Conservation (phyloP, 1,284 basidiomycete species). For the Phaffia rhodozyma region DNA sequence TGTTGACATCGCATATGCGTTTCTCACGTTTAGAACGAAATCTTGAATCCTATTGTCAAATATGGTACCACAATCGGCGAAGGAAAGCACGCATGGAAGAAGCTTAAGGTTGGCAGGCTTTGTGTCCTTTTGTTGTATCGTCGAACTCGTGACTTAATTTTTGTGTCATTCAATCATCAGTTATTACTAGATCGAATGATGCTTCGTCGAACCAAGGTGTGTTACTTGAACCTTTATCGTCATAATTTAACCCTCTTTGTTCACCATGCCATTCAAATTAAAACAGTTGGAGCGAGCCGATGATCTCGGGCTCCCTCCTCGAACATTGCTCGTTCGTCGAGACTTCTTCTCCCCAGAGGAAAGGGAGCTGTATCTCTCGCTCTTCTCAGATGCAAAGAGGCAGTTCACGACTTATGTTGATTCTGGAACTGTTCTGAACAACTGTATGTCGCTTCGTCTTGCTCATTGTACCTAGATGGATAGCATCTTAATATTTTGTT, state of each 20-base stretch:
- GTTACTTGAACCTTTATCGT: not conserved
- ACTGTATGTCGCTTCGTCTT: constrained; percentile 41
- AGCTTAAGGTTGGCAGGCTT: constrained; percentile 45
- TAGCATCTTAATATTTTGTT: too few species aligned
- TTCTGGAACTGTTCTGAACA: constrained; percentile 81
- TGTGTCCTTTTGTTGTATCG: not conserved
- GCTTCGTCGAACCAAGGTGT: constrained; percentile 48
- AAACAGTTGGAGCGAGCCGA: constrained; percentile 83
- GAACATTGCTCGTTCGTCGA: constrained; percentile 75
- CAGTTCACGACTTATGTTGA: constrained; percentile 85
- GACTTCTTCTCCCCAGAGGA: constrained; percentile 96
- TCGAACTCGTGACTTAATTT: not conserved
- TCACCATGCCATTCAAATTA: not conserved
- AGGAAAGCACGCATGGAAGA: constrained; percentile 74
- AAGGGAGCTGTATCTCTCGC: constrained; percentile 83
- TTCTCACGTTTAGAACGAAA: constrained; percentile 66
- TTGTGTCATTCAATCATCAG: not conserved
- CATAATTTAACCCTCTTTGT: not conserved
- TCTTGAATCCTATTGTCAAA: constrained; percentile 86
- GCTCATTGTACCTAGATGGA: too few species aligned
- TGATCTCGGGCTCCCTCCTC: constrained; percentile 91
- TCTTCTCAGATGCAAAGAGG: constrained; percentile 87
- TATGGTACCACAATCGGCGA: constrained; percentile 47
- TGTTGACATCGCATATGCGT: not conserved
- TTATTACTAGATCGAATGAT: constrained; percentile 89